These are phyloP conservation scores for Neurospora sp. DNA, from an alignment of 495 filamentous ascomycete species.

Conservation along the genomic window DNA sequence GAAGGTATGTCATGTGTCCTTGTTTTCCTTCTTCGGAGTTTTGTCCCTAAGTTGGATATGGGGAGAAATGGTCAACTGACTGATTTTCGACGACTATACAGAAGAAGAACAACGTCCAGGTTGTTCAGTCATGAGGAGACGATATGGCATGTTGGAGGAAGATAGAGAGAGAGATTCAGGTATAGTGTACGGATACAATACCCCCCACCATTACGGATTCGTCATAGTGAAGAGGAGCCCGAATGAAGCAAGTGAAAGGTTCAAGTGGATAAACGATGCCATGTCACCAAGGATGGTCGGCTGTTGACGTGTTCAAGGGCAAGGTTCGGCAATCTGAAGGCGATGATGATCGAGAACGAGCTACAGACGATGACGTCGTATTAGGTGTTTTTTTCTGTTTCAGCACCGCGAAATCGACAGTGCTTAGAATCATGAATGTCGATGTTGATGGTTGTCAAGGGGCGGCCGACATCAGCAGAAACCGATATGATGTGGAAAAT, in stretches of 20 bases:
- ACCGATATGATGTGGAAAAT: neutral
- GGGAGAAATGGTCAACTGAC: neutral
- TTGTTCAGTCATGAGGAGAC: constrained; percentile 59
- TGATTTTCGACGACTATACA: constrained; percentile 32
- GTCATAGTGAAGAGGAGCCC: neutral
- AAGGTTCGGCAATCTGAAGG: neutral
- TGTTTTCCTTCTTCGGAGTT: neutral
- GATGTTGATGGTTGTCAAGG: neutral
- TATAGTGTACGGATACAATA: neutral
- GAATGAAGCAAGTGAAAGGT: neutral
- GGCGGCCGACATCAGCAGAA: neutral
- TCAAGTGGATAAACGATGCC: neutral
- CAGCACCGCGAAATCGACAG: neutral
- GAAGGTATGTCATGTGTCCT: constrained; percentile 59
- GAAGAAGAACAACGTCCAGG: constrained; percentile 99
- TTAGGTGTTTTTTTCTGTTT: neutral
- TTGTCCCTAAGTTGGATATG: neutral
- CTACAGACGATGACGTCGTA: neutral
- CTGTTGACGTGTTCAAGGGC: neutral
- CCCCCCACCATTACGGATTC: neutral
- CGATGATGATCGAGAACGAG: neutral
- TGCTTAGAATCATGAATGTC: neutral
- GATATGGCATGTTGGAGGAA: neutral
- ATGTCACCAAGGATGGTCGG: neutral
- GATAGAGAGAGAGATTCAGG: neutral